Percentiles rank a stretch among this genome's conserved stretches.
phyloP scores from a whole-genome alignment of 495 filamentous ascomycete species.

The Aspergillus sparsus region DNA sequence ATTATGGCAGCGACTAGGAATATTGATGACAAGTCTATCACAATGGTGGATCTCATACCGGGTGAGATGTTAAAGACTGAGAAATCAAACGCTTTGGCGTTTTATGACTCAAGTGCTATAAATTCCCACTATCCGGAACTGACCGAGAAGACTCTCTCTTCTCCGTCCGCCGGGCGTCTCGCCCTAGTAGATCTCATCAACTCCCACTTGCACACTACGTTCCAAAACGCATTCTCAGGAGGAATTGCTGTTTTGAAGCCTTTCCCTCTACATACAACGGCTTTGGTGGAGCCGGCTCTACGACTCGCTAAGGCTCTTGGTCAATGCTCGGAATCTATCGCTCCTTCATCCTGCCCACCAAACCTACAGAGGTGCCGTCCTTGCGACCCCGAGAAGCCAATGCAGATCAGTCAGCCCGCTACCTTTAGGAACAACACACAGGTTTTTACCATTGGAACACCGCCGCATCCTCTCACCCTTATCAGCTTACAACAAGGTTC shows the following conservation, averaged over 20 bases:
- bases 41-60: conserved; percentile 58
- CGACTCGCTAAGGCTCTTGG: conserved; percentile 71
- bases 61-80: conserved; percentile 65
- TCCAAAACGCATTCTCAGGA: conserved; percentile 72
- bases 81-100: conserved; percentile 67
- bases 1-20: conserved; percentile 66
- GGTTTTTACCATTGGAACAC: conserved; percentile 77
- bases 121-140: conserved; percentile 64
- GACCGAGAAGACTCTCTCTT: conserved; percentile 57
- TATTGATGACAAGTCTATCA: conserved; percentile 53
- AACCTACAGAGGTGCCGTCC: conserved; percentile 72
- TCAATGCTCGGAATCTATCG: conserved; percentile 68
- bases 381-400: conserved; percentile 60
- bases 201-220: conserved; percentile 81
- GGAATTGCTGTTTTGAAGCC: conserved; percentile 84
- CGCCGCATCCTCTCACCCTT: conserved; percentile 89
- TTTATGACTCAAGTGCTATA: conserved; percentile 68
- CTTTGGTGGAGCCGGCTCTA: conserved; percentile 67
- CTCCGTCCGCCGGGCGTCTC: conserved; percentile 57
- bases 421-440: conserved; percentile 61
- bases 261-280: conserved; percentile 67
- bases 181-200: conserved; percentile 75
- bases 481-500: conserved; percentile 58
- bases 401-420: conserved; percentile 58
- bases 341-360: conserved; percentile 80